phyloP scores from a whole-genome alignment of 2,329 filamentous ascomycete species.

The Fusarium tricinctum region DNA sequence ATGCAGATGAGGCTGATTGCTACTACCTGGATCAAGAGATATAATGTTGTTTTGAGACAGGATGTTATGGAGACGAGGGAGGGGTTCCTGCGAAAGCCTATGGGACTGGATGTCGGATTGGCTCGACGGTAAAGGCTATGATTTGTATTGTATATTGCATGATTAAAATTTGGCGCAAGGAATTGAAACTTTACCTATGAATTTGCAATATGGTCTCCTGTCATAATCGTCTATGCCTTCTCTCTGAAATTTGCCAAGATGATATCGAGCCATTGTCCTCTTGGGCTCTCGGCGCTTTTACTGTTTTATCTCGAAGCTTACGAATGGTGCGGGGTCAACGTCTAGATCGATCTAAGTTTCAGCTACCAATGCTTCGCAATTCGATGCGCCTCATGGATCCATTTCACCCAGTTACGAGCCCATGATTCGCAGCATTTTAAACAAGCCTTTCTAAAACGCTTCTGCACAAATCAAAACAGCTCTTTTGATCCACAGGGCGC shows the following conservation, averaged over 20 bases:
- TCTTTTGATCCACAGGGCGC: not conserved
- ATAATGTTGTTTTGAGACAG: conserved; percentile 65
- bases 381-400: not conserved
- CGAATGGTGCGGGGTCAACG: not conserved
- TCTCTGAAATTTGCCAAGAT: too few species aligned
- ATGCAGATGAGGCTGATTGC: conserved; percentile 89
- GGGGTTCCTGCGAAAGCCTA: conserved; percentile 85
- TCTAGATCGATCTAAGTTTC: not conserved
- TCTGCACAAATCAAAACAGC: not conserved
- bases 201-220: too few species aligned
- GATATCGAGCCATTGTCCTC: too few species aligned
- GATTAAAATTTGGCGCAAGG: not conserved
- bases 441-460: not conserved
- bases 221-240: too few species aligned
- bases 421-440: not conserved
- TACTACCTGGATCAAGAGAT: conserved; percentile 72
- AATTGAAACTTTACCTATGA: not conserved
- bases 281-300: too few species aligned
- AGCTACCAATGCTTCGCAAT: not conserved
- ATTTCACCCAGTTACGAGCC: not conserved
- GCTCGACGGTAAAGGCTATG: conserved; percentile 9
- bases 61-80: conserved; percentile 80
- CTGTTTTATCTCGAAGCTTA: not conserved
- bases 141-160: not conserved
- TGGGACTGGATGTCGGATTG: conserved; percentile 67